phyloP scores from a whole-genome alignment of 352 stramenopile species.

The Globisporangium camurandrum region DNA sequence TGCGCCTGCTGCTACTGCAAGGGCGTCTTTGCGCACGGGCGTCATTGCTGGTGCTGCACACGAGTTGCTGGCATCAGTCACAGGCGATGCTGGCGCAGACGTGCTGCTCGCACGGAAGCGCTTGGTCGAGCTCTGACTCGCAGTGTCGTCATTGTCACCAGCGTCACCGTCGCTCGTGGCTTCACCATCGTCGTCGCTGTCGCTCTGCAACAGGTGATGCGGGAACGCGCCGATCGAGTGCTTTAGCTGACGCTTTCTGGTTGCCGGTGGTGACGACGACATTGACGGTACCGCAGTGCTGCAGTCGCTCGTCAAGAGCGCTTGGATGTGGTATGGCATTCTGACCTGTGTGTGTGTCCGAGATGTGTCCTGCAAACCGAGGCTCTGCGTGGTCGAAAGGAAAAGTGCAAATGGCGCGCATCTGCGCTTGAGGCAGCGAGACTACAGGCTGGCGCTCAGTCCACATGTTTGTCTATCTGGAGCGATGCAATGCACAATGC shows the following conservation, averaged over 20 bases:
- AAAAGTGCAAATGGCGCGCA: background rate
- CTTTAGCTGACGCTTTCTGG: conserved; percentile 3
- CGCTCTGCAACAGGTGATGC: conserved; percentile 2
- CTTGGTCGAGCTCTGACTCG: conserved; percentile 4
- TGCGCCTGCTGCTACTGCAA: background rate
- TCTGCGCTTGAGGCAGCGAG: too few relatives aligned
- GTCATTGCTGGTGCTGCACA: conserved; percentile 3
- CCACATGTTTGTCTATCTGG: too few relatives aligned
- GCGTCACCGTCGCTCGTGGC: background rate
- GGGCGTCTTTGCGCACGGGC: conserved; percentile 14
- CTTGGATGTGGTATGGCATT: background rate
- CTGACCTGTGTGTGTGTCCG: background rate
- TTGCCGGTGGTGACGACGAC: background rate
- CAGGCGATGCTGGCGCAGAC: background rate
- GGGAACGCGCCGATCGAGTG: background rate
- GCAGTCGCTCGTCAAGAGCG: conserved; percentile 1
- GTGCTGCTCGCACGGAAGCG: conserved; percentile 1
- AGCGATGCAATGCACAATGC: background rate
- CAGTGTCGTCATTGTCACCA: background rate
- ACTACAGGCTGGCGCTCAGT: background rate
- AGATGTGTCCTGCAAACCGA: too few relatives aligned
- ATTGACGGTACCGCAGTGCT: background rate
- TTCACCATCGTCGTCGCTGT: background rate
- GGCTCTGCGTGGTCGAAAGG: too few relatives aligned
- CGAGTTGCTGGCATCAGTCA: background rate